Percentiles rank a stretch among this genome's conserved stretches.
Conservation (phyloP, 73 alveolate species). For the Breviolum minutum region DNA sequence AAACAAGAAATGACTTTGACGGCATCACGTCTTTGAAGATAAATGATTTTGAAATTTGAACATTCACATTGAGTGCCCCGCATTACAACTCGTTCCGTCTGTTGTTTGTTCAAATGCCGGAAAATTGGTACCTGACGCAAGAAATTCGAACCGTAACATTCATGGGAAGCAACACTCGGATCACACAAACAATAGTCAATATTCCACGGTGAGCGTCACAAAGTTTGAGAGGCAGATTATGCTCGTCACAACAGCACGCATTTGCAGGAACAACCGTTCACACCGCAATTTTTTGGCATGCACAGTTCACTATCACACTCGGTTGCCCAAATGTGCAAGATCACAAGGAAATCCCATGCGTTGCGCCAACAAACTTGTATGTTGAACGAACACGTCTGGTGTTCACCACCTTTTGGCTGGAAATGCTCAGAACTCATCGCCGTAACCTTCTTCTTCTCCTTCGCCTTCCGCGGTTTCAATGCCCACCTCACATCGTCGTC, state of each 20-base stretch:
- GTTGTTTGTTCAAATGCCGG: conserved; percentile 87
- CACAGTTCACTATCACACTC: conserved; percentile 34
- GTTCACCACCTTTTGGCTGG: not conserved
- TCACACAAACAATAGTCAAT: too few species aligned
- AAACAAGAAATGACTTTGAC: too few species aligned
- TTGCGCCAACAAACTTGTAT: conserved; percentile 4
- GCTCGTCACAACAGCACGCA: too few species aligned
- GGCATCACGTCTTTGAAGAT: not conserved
- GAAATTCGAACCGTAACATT: not conserved
- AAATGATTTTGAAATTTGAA: not conserved
- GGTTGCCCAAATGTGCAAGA: conserved; percentile 8
- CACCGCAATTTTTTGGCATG: not conserved
- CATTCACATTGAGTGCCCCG: not conserved
- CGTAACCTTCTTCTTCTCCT: conserved; percentile 26
- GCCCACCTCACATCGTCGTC: not conserved
- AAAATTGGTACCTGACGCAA: conserved; percentile 46
- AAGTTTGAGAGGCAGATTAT: too few species aligned
- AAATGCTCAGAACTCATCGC: not conserved
- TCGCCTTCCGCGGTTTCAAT: conserved; percentile 20
- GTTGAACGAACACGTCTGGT: conserved; percentile 1
- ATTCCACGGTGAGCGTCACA: too few species aligned
- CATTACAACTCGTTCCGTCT: conserved; percentile 64
- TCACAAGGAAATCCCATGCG: not conserved
- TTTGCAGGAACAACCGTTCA: too few species aligned
- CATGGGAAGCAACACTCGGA: too few species aligned